These are phyloP conservation scores for Cavenderia fasciculata DNA, from an alignment of 78 protist genomes.

Conservation along the genomic window DNA sequence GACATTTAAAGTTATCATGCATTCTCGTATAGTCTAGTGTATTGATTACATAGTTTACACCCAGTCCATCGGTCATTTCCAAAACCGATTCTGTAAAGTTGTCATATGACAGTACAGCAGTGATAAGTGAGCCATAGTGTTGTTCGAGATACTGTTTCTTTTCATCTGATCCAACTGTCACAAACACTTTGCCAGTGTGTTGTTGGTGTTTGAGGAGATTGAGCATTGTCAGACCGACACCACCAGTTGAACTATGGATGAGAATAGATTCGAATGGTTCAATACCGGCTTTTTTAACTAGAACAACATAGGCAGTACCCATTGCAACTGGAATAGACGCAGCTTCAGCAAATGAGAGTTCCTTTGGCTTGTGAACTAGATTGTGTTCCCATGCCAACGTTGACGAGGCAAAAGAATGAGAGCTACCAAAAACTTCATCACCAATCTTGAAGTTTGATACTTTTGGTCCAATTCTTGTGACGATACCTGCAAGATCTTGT, in stretches of 20 bases:
- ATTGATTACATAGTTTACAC: not conserved
- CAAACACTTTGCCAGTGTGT: conserved; percentile 32
- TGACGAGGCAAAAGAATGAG: too few relatives aligned
- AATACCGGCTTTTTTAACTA: too few relatives aligned
- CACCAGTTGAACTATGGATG: not conserved
- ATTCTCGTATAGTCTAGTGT: conserved; percentile 10
- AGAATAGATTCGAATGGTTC: not conserved
- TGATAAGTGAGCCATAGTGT: not conserved
- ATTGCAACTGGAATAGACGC: not conserved
- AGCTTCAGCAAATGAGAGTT: not conserved
- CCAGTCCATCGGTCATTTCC: not conserved
- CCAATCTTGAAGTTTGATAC: conserved; percentile 23
- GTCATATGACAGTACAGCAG: not conserved
- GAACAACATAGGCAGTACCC: not conserved
- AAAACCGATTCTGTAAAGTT: not conserved
- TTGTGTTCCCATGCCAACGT: too few relatives aligned
- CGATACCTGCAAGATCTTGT: conserved; percentile 49
- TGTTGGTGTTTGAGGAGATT: conserved; percentile 1
- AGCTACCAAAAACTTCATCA: conserved; percentile 42
- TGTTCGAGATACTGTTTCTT: not conserved
- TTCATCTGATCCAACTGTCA: not conserved
- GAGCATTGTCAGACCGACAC: conserved; percentile 2
- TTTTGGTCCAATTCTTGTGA: conserved; percentile 16
- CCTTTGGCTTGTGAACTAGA: not conserved
- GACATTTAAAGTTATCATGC: conserved; percentile 1